Evolutionary conservation across 1,139 yeast species (phyloP).

Genomic region (Pichia cactophila): DNA sequence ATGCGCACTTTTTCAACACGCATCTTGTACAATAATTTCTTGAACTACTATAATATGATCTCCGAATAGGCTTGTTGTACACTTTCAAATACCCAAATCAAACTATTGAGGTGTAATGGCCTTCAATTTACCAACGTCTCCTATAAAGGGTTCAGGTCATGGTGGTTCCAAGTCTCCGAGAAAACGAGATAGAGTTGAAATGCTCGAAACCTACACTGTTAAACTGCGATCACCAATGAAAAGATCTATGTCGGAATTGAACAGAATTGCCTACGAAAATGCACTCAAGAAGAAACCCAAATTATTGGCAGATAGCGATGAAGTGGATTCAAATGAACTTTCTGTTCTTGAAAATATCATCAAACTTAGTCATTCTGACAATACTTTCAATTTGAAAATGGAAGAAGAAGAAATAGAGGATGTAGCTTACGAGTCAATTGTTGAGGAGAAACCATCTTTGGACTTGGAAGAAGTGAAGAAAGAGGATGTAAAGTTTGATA

Average conservation of each 20-base stretch:
- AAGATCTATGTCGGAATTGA: slow-evolving; percentile 35
- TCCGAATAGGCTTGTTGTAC: too few species aligned
- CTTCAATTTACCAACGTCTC: not conserved
- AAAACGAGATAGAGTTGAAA: slow-evolving; percentile 8
- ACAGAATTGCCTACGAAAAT: slow-evolving; percentile 44
- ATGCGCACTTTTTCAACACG: too few species aligned
- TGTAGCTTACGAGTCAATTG: not conserved
- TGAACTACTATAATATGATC: too few species aligned
- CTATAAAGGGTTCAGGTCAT: slow-evolving; percentile 13
- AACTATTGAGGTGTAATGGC: not conserved
- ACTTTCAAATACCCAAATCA: too few species aligned
- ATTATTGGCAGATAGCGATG: slow-evolving; percentile 33
- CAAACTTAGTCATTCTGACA: slow-evolving; percentile 27
- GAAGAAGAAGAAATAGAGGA: slow-evolving; percentile 24
- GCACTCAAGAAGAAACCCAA: slow-evolving; percentile 31
- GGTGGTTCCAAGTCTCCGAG: slow-evolving; percentile 12
- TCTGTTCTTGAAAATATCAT: slow-evolving; percentile 42
- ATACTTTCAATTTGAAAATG: slow-evolving; percentile 15
- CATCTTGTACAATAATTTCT: too few species aligned
- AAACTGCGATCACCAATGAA: slow-evolving; percentile 35
- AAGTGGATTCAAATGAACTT: slow-evolving; percentile 35
- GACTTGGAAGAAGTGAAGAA: not conserved
- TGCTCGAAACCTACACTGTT: slow-evolving; percentile 10
- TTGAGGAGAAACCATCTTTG: not conserved
- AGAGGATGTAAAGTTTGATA: not conserved